Base-by-base conservation (phyloP, 2,329 filamentous ascomycete species). In the Ophiocordyceps camponoti-leonardi region DNA sequence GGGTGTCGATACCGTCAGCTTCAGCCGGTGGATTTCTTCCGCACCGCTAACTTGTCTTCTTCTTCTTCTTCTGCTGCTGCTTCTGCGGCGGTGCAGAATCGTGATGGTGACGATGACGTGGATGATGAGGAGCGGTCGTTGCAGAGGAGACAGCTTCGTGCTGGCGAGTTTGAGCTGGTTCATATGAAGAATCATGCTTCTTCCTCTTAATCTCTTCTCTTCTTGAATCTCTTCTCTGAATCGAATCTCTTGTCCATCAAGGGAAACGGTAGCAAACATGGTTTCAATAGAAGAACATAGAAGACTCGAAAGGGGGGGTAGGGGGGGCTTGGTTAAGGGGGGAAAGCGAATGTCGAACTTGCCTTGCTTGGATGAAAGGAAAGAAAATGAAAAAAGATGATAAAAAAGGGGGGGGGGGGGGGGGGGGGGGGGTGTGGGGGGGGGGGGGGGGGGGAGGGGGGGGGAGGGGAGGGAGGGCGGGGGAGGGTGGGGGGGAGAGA, bases 1-100 rank as follows among this genome's bases (percentile, higher is more conserved):
- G 85, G 81, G 3, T 96, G 90, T 59, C 86, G 81, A 57, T 93
- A 87, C 71, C 74, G 90, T 49, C 92, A 98, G 64, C 67, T 98
- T 46, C 74, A 79, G 56, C 90, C 92, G 12, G 93, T 28, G 10
- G 26, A 28, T 28, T 28, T 28, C 26, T 28, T 28, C 26, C 26
- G 26, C 10, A 10, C 26, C 26, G 26, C 26, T 8, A 28, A 28
- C 26, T 8, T 28, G 26, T 6, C 26, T 5, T 39, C n/a, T 39
- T 19, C 35, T 39, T 37, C n/a, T n/a, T n/a, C n/a, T n/a, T n/a
- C n/a, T n/a, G n/a, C n/a, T 7, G 4, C 23, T 26, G 2, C 26
- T 33, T n/a, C 13, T 6, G 31, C 31, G 12, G 31, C 31, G 31
- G 31, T n/a, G 31, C 31, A 4, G 6, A 19, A 18, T 19, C 33